These are phyloP conservation scores for Eucalyptus camaldulensis DNA, from an alignment of 345 rosid species.

Conservation along the genomic window DNA sequence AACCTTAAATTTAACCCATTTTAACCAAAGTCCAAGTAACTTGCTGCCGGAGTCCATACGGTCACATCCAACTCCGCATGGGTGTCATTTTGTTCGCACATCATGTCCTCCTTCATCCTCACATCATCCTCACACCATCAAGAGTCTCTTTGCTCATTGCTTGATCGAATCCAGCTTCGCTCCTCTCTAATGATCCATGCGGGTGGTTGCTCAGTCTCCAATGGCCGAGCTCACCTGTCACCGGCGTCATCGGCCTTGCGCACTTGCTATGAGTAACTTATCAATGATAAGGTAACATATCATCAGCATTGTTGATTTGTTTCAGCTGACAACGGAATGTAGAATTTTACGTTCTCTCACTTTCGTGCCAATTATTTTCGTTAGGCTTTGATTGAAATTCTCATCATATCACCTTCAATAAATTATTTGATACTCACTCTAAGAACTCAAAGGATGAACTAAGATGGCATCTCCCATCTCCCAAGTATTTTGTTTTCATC, in stretches of 20 bases:
- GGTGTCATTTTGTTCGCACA: accelerated
- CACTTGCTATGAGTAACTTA: not conserved
- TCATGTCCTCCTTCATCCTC: not conserved
- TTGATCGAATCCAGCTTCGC: not conserved
- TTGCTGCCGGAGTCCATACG: too few species aligned
- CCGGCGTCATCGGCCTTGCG: not conserved
- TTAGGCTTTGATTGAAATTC: not conserved
- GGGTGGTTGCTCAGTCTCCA: too few species aligned
- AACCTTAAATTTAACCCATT: too few species aligned
- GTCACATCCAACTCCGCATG: not conserved
- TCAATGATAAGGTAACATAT: not conserved
- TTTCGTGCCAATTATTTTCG: not conserved
- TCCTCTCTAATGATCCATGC: too few species aligned
- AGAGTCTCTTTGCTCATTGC: not conserved
- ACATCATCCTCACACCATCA: not conserved
- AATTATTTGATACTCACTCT: not conserved
- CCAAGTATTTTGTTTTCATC: too few species aligned
- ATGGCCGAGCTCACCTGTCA: not conserved
- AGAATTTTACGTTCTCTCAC: not conserved
- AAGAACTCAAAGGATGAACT: not conserved
- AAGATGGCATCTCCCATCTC: not conserved
- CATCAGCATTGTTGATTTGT: not conserved
- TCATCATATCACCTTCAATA: not conserved
- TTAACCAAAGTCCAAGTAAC: not conserved
- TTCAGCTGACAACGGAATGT: not conserved